Conservation (phyloP, 192 early-diverging fungal genomes). For the Geranomyces variabilis region DNA sequence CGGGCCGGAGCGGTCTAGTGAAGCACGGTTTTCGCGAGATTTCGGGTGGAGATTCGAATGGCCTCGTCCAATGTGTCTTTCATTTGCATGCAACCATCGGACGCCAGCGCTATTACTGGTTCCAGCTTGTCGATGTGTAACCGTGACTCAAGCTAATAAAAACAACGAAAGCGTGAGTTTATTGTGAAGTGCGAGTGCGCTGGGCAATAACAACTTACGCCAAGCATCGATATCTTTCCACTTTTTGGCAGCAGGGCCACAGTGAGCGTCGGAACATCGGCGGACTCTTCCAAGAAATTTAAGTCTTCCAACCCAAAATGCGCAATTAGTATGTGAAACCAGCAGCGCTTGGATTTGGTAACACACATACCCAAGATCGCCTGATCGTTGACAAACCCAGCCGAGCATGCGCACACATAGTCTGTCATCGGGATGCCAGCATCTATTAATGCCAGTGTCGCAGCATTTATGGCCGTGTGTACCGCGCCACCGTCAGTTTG, state of each 20-base stretch:
- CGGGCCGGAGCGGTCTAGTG: neutral
- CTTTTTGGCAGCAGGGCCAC: conserved; percentile 81
- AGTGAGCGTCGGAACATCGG: conserved; percentile 86
- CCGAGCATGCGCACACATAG: conserved; percentile 73
- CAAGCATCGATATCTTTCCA: conserved; percentile 80
- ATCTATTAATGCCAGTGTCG: conserved; percentile 68
- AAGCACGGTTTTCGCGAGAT: conserved; percentile 31
- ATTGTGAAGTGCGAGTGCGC: too few relatives aligned
- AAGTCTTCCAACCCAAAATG: conserved; percentile 8
- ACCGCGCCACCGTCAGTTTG: conserved; percentile 84
- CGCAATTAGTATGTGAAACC: neutral
- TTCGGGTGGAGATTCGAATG: conserved; percentile 43
- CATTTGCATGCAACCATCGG: conserved; percentile 70
- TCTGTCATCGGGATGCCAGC: conserved; percentile 87
- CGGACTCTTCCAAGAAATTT: conserved; percentile 88
- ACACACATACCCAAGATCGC: conserved; percentile 63
- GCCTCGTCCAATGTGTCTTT: conserved; percentile 62
- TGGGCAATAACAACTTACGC: too few relatives aligned
- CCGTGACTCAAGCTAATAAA: conserved; percentile 76
- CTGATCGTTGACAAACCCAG: conserved; percentile 75
- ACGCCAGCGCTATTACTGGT: conserved; percentile 64
- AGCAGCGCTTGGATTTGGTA: neutral
- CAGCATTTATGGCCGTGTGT: conserved; percentile 73
- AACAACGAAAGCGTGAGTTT: neutral
- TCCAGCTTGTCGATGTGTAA: conserved; percentile 83